Conservation (phyloP, 2,329 filamentous ascomycete species). For the Knufia fluminis region DNA sequence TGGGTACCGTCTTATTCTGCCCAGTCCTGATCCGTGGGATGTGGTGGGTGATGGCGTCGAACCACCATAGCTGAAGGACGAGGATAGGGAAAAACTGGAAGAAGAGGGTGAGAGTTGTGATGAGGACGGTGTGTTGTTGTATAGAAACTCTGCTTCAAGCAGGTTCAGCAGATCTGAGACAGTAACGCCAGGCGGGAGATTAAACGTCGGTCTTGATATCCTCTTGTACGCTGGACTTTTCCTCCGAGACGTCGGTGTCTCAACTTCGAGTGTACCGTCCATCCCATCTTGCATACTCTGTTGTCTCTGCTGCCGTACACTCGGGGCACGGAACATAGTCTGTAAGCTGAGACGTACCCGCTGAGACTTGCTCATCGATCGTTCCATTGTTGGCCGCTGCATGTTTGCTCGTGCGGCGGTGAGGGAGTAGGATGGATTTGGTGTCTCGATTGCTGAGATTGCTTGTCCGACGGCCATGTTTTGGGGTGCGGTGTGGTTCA, state of each 20-base stretch:
- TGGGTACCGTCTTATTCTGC: slow-evolving; percentile 32
- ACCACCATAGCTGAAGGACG: slow-evolving; percentile 20
- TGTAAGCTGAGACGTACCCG: slow-evolving; percentile 4
- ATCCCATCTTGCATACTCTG: background rate
- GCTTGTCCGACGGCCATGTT: slow-evolving; percentile 9
- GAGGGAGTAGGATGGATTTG: slow-evolving; percentile 3
- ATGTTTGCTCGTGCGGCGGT: slow-evolving; percentile 1
- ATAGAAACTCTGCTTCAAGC: slow-evolving; percentile 7
- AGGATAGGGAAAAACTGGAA: slow-evolving; percentile 22
- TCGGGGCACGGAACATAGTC: slow-evolving; percentile 2
- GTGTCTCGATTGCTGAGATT: slow-evolving; percentile 3
- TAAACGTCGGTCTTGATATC: slow-evolving; percentile 1
- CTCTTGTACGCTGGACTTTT: slow-evolving; percentile 6
- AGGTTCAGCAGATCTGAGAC: slow-evolving; percentile 3
- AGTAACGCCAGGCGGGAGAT: slow-evolving; percentile 5
- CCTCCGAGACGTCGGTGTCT: background rate
- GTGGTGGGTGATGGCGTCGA: slow-evolving; percentile 9
- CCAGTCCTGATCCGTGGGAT: slow-evolving; percentile 14
- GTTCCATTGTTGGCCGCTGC: slow-evolving; percentile 6
- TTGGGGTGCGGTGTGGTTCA: slow-evolving; percentile 6
- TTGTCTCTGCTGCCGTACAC: background rate
- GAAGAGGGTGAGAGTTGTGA: slow-evolving; percentile 9
- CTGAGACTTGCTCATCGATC: background rate
- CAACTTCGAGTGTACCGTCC: background rate
- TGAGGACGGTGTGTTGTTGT: background rate